These are phyloP conservation scores for Cubamyces lactineus DNA, from an alignment of 768 basidiomycete genomes.

Conservation along the genomic window DNA sequence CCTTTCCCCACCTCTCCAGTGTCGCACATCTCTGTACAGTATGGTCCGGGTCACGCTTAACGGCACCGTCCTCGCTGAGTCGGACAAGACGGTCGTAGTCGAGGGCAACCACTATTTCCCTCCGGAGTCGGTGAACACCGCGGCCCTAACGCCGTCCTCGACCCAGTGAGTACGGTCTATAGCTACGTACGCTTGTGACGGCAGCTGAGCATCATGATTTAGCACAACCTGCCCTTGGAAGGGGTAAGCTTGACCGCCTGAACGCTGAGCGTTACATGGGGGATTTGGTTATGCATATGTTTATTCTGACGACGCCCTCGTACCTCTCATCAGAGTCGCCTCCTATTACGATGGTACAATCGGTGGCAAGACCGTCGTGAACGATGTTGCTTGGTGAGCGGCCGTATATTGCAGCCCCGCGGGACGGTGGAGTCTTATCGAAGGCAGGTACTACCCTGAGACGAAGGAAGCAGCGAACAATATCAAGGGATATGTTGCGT, in stretches of 20 bases:
- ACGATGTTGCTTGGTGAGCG: conserved; percentile 70
- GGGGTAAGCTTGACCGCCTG: conserved; percentile 47
- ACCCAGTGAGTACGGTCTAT: conserved; percentile 48
- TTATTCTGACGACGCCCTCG: background rate
- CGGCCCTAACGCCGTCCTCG: conserved; percentile 51
- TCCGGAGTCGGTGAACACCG: conserved; percentile 50
- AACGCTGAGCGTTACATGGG: no score
- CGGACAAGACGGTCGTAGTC: conserved; percentile 54
- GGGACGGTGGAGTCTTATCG: background rate
- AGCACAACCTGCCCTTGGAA: conserved; percentile 73
- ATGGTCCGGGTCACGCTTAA: conserved; percentile 58
- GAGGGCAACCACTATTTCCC: conserved; percentile 81
- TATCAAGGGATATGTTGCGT: conserved; percentile 72
- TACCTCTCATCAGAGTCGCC: conserved; percentile 49
- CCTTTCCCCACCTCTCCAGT: background rate
- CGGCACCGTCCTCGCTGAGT: conserved; percentile 59
- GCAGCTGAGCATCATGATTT: background rate
- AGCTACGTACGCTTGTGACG: background rate
- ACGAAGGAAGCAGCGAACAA: conserved; percentile 58
- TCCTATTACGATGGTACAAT: conserved; percentile 65
- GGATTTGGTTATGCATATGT: no score
- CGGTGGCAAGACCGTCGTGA: conserved; percentile 45
- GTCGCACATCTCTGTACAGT: background rate
- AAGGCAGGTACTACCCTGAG: conserved; percentile 66
- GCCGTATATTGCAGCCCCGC: background rate